Base-by-base conservation (phyloP, 2,329 filamentous ascomycete genomes). In the Teratosphaeriaceae sp. region DNA sequence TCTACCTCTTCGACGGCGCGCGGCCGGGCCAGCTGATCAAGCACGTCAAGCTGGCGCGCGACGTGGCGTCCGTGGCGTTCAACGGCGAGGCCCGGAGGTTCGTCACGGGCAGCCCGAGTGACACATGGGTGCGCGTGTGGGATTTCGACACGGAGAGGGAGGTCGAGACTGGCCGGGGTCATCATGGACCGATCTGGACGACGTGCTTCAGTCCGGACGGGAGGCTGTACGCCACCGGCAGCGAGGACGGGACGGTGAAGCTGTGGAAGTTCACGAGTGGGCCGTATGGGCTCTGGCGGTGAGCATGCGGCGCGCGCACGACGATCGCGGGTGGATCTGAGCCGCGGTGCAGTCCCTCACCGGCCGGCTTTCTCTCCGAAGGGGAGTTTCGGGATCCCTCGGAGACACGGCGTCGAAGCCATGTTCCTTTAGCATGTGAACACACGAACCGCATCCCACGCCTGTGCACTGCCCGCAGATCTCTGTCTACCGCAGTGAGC, bases 141-240 rank as follows among this genome's bases (percentile, higher is more conserved):
- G 80, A 88, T 58, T 90, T 88, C 67, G 88, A 96, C 46, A 82
- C 83, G 38, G 84, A 84, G 55, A 75, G 78, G 52, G 88, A 95
- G 64, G 70, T 96, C 33, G 92, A 97, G 63, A 84, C 90, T 11
- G 87, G 94, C 69, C 96, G 96, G 67, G 92, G 92, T 20, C 92
- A 98, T 56, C 92, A 98, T 59, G 92, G 92, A 1, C 90, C 90
- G 1, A 92, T 98, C 49, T 98, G 92, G 92, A 95, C 88, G 5
- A 82, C 94, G 46, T 84, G 84, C 44, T 98, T 95, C 66, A 92
- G 89, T 0, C 92, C 92, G 0, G 92, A 98, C 59, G 89, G 89
- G 36, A 96, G 94, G 63, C 72, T 98, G 7, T 98, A 97, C 61
- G 92, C 89, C 1, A 98, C 92, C 1, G 92, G 87, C 22, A 96